phyloP scores from a whole-genome alignment of 1,284 basidiomycete genomes.

The Taiwanofungus camphoratus region DNA sequence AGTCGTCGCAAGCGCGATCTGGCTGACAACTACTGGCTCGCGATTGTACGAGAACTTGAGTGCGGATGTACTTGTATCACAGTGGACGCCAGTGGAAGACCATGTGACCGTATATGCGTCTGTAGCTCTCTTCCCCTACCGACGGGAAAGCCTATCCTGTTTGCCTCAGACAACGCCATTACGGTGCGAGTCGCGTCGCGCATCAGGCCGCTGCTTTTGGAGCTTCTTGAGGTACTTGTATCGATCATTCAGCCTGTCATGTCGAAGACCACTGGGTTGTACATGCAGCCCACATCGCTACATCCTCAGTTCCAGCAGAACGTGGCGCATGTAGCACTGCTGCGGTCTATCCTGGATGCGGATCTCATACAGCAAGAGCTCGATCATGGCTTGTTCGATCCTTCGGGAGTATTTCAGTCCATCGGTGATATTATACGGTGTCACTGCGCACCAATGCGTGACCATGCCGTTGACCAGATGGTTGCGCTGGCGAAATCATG shows the following conservation, averaged over 20 bases:
- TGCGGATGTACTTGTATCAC: conserved; percentile 82
- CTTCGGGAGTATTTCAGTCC: conserved; percentile 71
- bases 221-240: conserved; percentile 79
- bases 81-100: conserved; percentile 53
- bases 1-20: conserved; percentile 71
- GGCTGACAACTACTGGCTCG: conserved; percentile 82
- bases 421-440: conserved; percentile 82
- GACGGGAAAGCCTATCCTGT: conserved; percentile 35
- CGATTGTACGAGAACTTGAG: conserved; percentile 75
- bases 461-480: conserved; percentile 81
- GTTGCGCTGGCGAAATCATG: conserved; percentile 61
- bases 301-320: conserved; percentile 29
- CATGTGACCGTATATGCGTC: conserved; percentile 40
- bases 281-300: conserved; percentile 24
- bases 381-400: conserved; percentile 74
- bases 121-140: conserved; percentile 20
- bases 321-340: conserved; percentile 48
- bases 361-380: conserved; percentile 79
- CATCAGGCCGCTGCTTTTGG: conserved; percentile 66
- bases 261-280: conserved; percentile 10
- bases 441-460: conserved; percentile 92
- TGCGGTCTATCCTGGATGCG: conserved; percentile 61
- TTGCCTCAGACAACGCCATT: conserved; percentile 33
- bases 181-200: conserved; percentile 72
- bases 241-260: conserved; percentile 73